phyloP scores from a whole-genome alignment of 2,329 filamentous ascomycete species.

The Coleophoma cylindrospora region DNA sequence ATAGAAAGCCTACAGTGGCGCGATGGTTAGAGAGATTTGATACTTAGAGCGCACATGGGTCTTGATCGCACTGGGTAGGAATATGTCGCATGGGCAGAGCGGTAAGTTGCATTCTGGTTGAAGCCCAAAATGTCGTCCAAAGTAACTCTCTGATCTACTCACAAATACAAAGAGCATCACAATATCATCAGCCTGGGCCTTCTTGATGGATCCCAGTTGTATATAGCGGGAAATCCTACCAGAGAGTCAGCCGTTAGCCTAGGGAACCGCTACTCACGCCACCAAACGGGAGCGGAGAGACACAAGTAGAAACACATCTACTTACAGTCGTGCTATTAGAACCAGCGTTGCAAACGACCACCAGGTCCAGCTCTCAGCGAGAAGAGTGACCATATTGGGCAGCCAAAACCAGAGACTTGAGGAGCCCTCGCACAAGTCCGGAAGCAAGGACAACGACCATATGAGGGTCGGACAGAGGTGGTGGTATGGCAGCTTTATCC shows the following conservation, averaged over 20 bases:
- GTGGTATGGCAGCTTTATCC: too few species aligned
- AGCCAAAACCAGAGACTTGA: too few species aligned
- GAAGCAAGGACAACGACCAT: too few species aligned
- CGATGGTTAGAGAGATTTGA: neutral
- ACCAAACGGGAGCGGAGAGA: neutral
- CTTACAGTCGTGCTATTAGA: conserved; percentile 35
- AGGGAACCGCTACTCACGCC: neutral
- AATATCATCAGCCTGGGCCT: conserved; percentile 49
- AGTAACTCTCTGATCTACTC: conserved; percentile 17
- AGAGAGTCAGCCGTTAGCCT: neutral
- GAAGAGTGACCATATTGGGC: conserved; percentile 4
- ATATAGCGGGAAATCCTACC: conserved; percentile 32
- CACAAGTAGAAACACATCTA: neutral
- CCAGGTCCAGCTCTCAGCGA: conserved; percentile 39
- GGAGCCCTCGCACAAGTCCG: too few species aligned
- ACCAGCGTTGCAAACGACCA: conserved; percentile 35
- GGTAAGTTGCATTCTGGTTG: too few species aligned
- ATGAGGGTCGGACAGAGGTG: too few species aligned
- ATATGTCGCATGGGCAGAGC: too few species aligned
- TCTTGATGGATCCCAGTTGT: conserved; percentile 38
- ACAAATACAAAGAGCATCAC: conserved; percentile 49
- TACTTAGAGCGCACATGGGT: neutral
- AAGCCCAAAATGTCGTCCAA: too few species aligned
- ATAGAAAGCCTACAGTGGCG: conserved; percentile 34
- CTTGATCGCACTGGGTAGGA: neutral